Conservation (phyloP, 352 stramenopile species). For the Phytophthora litchii region DNA sequence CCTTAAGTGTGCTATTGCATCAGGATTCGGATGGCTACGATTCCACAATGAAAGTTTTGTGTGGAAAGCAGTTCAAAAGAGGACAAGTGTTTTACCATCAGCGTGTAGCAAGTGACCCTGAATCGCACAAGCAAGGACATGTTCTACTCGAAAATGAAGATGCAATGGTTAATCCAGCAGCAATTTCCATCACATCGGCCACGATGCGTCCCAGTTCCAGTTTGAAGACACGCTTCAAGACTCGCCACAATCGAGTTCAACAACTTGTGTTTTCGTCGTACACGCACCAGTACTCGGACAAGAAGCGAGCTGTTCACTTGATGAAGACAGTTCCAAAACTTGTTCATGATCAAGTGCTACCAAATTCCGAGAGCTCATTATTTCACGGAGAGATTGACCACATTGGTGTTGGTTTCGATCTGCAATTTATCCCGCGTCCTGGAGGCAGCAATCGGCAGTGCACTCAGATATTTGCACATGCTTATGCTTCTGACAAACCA, state of each 20-base stretch:
- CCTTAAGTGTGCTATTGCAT: conserved; percentile 59
- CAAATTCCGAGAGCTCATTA: conserved; percentile 37
- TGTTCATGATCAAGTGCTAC: conserved; percentile 56
- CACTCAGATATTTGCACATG: conserved; percentile 48
- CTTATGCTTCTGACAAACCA: conserved; percentile 47
- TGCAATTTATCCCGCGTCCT: conserved; percentile 36
- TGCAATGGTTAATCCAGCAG: conserved; percentile 5
- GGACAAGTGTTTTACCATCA: conserved; percentile 59
- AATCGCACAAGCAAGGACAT: not conserved
- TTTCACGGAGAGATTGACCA: conserved; percentile 46
- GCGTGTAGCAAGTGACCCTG: conserved; percentile 8
- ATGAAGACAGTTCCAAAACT: conserved; percentile 62
- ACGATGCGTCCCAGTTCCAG: conserved; percentile 36
- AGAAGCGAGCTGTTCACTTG: conserved; percentile 50
- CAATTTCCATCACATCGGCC: conserved; percentile 43
- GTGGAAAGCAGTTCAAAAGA: conserved; percentile 53
- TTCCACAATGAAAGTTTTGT: conserved; percentile 55
- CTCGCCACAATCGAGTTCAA: conserved; percentile 47
- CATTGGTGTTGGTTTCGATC: conserved; percentile 55
- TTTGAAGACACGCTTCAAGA: conserved; percentile 31
- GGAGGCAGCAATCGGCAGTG: conserved; percentile 41
- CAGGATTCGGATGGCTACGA: conserved; percentile 50
- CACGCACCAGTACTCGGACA: conserved; percentile 46
- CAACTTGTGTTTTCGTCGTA: conserved; percentile 57
- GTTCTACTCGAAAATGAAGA: conserved; percentile 1